Percentiles rank a stretch among this genome's conserved stretches.
Evolutionary conservation across 495 filamentous ascomycete genomes (phyloP).

Genomic region (Podospora appendiculata): DNA sequence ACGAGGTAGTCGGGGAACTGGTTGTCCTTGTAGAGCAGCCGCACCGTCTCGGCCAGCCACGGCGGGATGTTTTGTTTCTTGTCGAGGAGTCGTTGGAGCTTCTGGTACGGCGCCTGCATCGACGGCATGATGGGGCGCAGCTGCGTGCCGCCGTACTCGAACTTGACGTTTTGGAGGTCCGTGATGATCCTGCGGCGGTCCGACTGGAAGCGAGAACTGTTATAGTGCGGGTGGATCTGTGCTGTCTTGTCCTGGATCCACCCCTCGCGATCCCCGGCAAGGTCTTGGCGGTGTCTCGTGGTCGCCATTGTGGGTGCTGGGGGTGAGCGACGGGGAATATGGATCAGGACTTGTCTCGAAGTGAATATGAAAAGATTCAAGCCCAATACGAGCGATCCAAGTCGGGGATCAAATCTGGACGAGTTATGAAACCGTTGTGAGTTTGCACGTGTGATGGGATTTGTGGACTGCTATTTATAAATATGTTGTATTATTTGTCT

Average conservation of each 20-base stretch:
- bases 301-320: too few species aligned
- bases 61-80: neutral
- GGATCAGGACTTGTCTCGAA: too few species aligned
- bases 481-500: too few species aligned
- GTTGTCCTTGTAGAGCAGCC: neutral
- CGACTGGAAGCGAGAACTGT: neutral
- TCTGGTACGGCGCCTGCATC: neutral
- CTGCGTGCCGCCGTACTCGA: neutral
- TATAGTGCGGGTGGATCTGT: neutral
- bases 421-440: too few species aligned
- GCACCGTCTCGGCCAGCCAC: neutral
- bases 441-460: too few species aligned
- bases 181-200: neutral
- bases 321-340: too few species aligned
- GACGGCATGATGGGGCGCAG: neutral
- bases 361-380: too few species aligned
- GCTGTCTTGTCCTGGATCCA: neutral
- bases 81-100: neutral
- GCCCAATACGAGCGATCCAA: too few species aligned
- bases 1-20: neutral
- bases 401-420: too few species aligned
- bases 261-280: neutral
- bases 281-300: too few species aligned
- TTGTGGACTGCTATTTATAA: too few species aligned
- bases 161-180: neutral